A percentile compares a stretch with the other conserved stretches of the same genome.
Conservation (phyloP, 2,329 filamentous ascomycete species). For the Fusarium sacchari region DNA sequence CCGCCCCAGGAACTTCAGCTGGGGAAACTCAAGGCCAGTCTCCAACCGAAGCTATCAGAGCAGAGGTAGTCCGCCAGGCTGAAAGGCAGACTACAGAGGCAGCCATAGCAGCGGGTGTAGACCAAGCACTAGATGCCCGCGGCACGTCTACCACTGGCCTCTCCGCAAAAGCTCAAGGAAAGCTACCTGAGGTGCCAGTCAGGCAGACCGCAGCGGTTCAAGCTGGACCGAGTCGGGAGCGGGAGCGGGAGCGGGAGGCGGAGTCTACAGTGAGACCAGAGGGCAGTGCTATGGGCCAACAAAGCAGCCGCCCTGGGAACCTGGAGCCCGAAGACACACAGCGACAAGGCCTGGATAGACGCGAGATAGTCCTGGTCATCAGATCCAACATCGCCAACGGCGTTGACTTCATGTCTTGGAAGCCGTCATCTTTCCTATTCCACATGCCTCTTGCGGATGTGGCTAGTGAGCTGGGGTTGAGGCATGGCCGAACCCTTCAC, state of each 20-base stretch:
- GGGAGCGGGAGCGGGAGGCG: not conserved
- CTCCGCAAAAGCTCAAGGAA: not conserved
- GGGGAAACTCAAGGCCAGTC: not conserved
- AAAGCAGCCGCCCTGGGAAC: not conserved
- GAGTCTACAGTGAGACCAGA: not conserved
- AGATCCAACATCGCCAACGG: not conserved
- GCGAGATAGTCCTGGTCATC: not conserved
- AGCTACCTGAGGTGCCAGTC: not conserved
- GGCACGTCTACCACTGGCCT: not conserved
- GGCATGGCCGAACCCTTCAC: not conserved
- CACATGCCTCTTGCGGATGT: constrained; percentile 1
- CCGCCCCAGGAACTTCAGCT: not conserved
- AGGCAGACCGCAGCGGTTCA: not conserved
- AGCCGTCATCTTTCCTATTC: not conserved
- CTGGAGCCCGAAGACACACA: not conserved
- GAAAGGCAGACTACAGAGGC: not conserved
- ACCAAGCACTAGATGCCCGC: not conserved
- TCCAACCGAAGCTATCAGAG: not conserved
- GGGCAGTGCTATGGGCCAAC: not conserved
- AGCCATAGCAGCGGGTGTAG: not conserved
- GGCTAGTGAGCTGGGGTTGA: not conserved
- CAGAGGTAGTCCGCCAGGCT: not conserved
- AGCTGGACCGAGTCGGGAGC: not conserved
- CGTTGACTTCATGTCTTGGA: not conserved
- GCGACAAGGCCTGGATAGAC: not conserved